Percentiles rank a stretch among this genome's conserved stretches.
Conservation (phyloP, 2,329 filamentous ascomycete genomes). For the Geoglossum cookeanum region DNA sequence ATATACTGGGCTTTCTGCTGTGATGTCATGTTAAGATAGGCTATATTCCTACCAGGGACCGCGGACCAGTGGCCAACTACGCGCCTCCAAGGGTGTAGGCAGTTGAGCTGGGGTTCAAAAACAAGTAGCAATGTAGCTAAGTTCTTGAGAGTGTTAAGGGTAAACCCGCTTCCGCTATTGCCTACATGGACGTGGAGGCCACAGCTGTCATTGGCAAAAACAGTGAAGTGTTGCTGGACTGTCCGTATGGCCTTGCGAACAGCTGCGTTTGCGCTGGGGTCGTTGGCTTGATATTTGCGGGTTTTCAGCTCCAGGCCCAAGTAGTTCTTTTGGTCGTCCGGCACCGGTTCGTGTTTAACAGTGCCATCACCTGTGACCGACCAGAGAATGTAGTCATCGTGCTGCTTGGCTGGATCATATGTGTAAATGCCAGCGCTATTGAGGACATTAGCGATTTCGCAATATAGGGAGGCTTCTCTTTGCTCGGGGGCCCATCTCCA, state of each 20-base stretch:
- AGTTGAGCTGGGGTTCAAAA: conserved; percentile 15
- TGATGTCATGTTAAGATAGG: not conserved
- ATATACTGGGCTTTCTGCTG: not conserved
- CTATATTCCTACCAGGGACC: not conserved
- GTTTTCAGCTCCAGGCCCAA: not conserved
- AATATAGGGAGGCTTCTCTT: not conserved
- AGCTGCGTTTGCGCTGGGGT: not conserved
- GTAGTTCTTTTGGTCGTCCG: too few species aligned
- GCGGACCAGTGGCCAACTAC: not conserved
- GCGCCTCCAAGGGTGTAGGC: conserved; percentile 10
- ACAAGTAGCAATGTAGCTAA: conserved; percentile 13
- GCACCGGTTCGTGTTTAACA: too few species aligned
- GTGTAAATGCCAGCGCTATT: not conserved
- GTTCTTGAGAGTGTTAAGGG: conserved; percentile 13
- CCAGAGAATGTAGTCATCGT: too few species aligned
- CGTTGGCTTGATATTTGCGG: not conserved
- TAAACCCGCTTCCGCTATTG: conserved; percentile 12
- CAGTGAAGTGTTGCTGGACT: conserved; percentile 6
- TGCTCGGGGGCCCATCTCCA: not conserved
- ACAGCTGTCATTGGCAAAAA: conserved; percentile 11
- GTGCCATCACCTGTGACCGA: too few species aligned
- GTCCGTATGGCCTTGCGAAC: not conserved
- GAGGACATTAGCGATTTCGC: not conserved
- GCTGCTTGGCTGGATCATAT: not conserved
- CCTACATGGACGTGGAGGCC: conserved; percentile 18